These are phyloP conservation scores for Cyclotella atomus DNA, from an alignment of 108 stramenopile species.

Conservation along the genomic window DNA sequence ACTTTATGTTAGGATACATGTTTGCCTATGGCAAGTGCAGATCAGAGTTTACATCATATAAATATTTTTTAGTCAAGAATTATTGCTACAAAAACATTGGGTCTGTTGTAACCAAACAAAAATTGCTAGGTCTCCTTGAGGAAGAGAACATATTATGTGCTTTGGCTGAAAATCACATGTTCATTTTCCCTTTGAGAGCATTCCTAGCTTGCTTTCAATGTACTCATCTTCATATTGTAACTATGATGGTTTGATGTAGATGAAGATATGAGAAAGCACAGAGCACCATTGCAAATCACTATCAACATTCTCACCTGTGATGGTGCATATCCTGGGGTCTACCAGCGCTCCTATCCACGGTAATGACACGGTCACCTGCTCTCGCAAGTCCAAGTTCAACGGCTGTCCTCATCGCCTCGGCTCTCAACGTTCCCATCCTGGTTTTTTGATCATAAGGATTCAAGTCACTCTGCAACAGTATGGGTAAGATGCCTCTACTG, in stretches of 20 bases:
- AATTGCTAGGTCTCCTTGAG: too few species aligned
- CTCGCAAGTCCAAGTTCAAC: constrained; percentile 69
- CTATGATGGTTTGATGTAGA: constrained; percentile 38
- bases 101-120: too few species aligned
- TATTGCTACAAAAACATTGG: too few species aligned
- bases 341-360: constrained; percentile 67
- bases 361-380: constrained; percentile 67
- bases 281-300: constrained; percentile 12
- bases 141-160: too few species aligned
- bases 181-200: too few species aligned
- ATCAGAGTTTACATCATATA: too few species aligned
- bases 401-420: constrained; percentile 73
- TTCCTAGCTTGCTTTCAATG: constrained; percentile 34
- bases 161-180: too few species aligned
- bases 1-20: too few species aligned
- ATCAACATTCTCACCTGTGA: constrained; percentile 26
- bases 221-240: constrained; percentile 78
- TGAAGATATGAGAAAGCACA: constrained; percentile 21
- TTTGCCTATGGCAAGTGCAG: too few species aligned
- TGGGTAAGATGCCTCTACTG: constrained; percentile 55
- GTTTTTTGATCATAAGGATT: constrained; percentile 50
- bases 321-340: constrained; percentile 60
- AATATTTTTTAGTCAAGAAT: too few species aligned
- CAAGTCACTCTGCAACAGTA: constrained; percentile 57
- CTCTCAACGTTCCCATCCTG: constrained; percentile 63